Evolutionary conservation across 2,329 filamentous ascomycete genomes (phyloP), one percentile per base, ranked within the genome.

Genomic region (Diplodia corticola): DNA sequence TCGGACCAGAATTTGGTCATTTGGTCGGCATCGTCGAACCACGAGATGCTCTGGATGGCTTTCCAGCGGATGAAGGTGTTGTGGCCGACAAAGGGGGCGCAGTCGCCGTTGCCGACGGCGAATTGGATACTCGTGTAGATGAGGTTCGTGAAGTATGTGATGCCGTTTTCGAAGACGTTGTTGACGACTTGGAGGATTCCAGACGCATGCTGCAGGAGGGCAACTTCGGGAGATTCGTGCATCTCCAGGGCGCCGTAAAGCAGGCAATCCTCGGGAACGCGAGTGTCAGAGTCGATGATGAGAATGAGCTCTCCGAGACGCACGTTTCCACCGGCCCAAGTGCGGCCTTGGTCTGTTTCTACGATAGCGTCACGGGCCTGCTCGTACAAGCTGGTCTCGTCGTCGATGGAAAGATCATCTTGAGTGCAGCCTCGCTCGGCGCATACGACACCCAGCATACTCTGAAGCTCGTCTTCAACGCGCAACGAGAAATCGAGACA

Each of bases 261-360:
- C 49, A 69, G 61, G 49, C 68, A 69, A 46, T 69, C 68, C 12
- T 53, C 65, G 13, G 68, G 68, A 28, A 69, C 67, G 20, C 65
- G 67, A 1, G 68, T 69, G 44, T 69, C 68, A 9, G 68, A 69
- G 46, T 69, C 68, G 26, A 69, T 88, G 68, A 90, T 80, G 49
- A 88, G 78, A 67, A 91, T 89, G 73, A 90, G 91, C 76, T 92
- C 90, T 67, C 90, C 90, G 22, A 92, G 79, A 49, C 90, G 89
- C 70, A 92, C 88, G 74, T 92, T 91, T 65, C 90, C 90, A 72
- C 89, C 89, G 35, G 90, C 89, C 87, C 86, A 89, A n/a, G 88
- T 88, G 17, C 86, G 84, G 33, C 87, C 86, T 67, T 89, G 83
- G 50, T 86, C 68, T 6, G 28, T 46, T 28, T 67, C 66, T 4